These are phyloP conservation scores for Globisporangium nagaii DNA, from an alignment of 352 stramenopile genomes.

Conservation along the genomic window DNA sequence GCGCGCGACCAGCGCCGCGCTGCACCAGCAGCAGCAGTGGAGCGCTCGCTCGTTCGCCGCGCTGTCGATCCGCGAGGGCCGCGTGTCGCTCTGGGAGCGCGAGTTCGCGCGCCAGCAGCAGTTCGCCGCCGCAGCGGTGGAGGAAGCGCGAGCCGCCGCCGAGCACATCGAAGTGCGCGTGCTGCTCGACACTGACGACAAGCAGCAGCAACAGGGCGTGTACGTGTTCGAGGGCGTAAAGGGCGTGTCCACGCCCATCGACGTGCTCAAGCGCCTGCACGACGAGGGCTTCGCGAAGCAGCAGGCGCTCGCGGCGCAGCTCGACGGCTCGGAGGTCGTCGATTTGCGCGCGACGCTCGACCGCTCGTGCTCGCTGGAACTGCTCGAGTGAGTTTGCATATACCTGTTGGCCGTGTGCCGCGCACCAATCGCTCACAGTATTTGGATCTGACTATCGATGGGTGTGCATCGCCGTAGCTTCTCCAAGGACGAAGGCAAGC, in stretches of 20 bases:
- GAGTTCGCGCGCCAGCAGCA: slow-evolving; percentile 48
- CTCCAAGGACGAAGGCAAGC: slow-evolving; percentile 62
- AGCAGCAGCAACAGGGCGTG: background rate
- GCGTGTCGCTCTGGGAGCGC: slow-evolving; percentile 43
- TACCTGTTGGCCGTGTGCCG: too few relatives aligned
- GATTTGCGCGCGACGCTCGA: slow-evolving; percentile 49
- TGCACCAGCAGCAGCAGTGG: background rate
- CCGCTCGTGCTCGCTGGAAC: slow-evolving; percentile 32
- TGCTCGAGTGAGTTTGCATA: slow-evolving; percentile 57
- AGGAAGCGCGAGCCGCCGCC: slow-evolving; percentile 10
- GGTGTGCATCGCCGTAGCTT: slow-evolving; percentile 34
- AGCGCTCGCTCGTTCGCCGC: slow-evolving; percentile 3
- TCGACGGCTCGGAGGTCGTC: slow-evolving; percentile 35
- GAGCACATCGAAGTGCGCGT: slow-evolving; percentile 44
- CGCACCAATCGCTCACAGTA: too few relatives aligned
- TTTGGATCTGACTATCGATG: too few relatives aligned
- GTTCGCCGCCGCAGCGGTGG: slow-evolving; percentile 3
- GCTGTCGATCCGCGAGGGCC: slow-evolving; percentile 37
- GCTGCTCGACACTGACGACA: slow-evolving; percentile 12
- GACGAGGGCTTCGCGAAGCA: slow-evolving; percentile 47
- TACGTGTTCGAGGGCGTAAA: slow-evolving; percentile 42
- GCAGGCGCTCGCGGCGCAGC: slow-evolving; percentile 46
- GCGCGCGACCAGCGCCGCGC: background rate
- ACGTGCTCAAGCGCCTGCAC: slow-evolving; percentile 58
- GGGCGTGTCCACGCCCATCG: slow-evolving; percentile 44